Evolutionary conservation across 108 stramenopile species (phyloP), one percentile per base, ranked within the genome.

Genomic region (Skeletonema potamos): DNA sequence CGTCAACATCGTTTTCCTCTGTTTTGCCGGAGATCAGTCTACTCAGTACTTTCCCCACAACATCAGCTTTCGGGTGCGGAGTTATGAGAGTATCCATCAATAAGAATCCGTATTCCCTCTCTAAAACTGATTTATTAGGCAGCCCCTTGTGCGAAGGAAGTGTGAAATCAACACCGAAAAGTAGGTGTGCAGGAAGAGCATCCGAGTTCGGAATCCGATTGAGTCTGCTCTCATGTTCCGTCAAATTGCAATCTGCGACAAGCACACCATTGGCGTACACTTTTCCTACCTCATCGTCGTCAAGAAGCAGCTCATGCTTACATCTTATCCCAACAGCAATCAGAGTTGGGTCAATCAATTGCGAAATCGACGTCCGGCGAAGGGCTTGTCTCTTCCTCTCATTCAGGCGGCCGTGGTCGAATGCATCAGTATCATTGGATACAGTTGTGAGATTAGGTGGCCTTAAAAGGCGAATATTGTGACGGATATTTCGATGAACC

Each of bases 151-250:
- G 58, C 43, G 74, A 88, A 57, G 83, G 79, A 62, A 89, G 81
- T 9, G 89, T 73, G 48, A 82, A 73, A 65, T 93, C 88, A 71
- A 93, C 82, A 8, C 92, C 92, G 77, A 93, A 93, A 28, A 93
- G 58, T 2, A 89, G 85, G 44, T 84, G 84, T 4, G 68, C 72
- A 68, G 81, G 76, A 8, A 86, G 68, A 27, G 62, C 48, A 85
- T 54, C 86, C 72, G 66, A 79, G 63, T 62, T 75, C 41, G 27
- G 74, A 36, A 68, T 87, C 75, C 60, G 70, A 68, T 79, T 61
- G 82, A 24, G 39, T 18, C 56, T 36, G 27, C 12, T 17, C 4
- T 32, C 62, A 1, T 27, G 58, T 13, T 32, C 30, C 18, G 70
- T 58, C 41, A 37, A 46, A 8, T 70, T 72, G 26, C 77, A 79